Evolutionary conservation across 495 filamentous ascomycete species (phyloP), one percentile per base, ranked within the genome.

Genomic region (Hypomontagnella monticulosa): DNA sequence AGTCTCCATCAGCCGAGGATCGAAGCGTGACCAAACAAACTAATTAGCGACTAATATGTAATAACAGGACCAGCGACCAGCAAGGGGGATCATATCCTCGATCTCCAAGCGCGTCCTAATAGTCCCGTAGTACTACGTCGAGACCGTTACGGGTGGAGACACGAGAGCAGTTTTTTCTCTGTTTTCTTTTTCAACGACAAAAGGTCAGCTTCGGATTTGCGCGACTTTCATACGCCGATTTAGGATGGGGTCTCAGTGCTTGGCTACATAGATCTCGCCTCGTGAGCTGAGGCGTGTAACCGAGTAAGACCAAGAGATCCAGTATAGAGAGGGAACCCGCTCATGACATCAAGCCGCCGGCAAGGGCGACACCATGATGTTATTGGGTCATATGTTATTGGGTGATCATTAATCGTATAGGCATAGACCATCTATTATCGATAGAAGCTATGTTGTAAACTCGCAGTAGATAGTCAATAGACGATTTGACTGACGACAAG

Each of bases 1-100:
- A 63, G 60, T 62, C 37, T 14, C 66, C 58, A 68, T 37, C 59
- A 52, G n/a, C 38, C 37, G 42, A 51, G 60, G 59, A 59, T 67
- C 37, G 18, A 57, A 30, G 44, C 47, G 47, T 53, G 64, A 66
- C 15, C 58, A 57, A 40, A 61, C 33, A 33, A 51, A 15, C 62
- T 56, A 63, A 59, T 34, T 40, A 62, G 47, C 38, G 15, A 55
- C 53, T 43, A 47, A n/a, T n/a, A n/a, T n/a, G n/a, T n/a, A n/a
- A 41, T 40, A 27, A 12, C 16, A 20, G 14, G 16, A 53, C 49
- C 36, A 11, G 11, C 33, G 16, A 53, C 49, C 36, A 11, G 11
- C 33, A 40, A 59, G 32, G 65, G 42, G 27, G 10, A 40, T 50
- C 42, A 56, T 49, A 52, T 59, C 42, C 59, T 63, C 48, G 52